These are phyloP conservation scores for Neltuma alba DNA, from an alignment of 306 rosid species.

Conservation along the genomic window DNA sequence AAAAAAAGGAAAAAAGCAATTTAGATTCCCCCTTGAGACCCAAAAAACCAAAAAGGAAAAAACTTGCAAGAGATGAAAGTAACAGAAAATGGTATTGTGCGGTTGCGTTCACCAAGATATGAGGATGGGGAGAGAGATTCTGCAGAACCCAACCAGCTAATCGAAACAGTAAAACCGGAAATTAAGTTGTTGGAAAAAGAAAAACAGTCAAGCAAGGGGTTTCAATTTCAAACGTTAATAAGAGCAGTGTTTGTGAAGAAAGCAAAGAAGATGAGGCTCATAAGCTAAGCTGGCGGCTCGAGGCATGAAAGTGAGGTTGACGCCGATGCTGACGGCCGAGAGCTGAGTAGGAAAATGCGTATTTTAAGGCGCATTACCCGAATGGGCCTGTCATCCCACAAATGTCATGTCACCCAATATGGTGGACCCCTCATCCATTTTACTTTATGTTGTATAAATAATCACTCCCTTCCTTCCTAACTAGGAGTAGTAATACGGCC, in stretches of 20 bases:
- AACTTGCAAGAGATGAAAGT: background rate
- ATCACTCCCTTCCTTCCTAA: rapidly evolving
- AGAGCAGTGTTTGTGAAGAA: background rate
- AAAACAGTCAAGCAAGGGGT: background rate
- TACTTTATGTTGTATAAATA: no score
- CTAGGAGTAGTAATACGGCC: no score
- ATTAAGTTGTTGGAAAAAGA: background rate
- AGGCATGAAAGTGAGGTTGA: background rate
- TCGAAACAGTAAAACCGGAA: background rate
- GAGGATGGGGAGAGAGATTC: background rate
- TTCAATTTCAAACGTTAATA: no score
- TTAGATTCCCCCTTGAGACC: background rate
- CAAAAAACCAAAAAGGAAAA: background rate
- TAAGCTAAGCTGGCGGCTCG: background rate
- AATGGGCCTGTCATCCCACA: background rate
- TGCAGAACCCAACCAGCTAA: no score
- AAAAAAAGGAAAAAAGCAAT: background rate
- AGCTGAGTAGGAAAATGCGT: background rate
- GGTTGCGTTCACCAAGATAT: background rate
- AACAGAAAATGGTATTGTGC: background rate
- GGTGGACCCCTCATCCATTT: background rate
- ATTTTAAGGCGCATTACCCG: background rate
- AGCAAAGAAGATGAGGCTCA: no score
- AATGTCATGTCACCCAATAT: background rate
- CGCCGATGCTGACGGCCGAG: no score